These are phyloP conservation scores for Immersiella caudata DNA, from an alignment of 495 filamentous ascomycete genomes.

Conservation along the genomic window DNA sequence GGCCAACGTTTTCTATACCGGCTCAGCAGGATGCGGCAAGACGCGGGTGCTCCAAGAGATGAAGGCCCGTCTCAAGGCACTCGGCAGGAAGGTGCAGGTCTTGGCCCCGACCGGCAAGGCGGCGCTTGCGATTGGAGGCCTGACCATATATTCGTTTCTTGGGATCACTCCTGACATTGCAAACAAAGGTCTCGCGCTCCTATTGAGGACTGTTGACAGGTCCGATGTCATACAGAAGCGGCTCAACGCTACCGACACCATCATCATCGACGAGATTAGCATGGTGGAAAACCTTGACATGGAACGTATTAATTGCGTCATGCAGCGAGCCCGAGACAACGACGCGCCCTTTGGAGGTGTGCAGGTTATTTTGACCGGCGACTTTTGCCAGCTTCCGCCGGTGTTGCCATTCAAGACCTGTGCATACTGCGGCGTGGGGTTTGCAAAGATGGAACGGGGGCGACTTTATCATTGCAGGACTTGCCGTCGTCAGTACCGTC, in stretches of 20 bases:
- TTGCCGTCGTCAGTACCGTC: conserved; percentile 33
- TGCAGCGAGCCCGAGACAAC: conserved; percentile 74
- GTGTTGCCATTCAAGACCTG: conserved; percentile 81
- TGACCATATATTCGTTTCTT: conserved; percentile 57
- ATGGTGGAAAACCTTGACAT: conserved; percentile 60
- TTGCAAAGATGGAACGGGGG: conserved; percentile 72
- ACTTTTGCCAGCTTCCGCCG: conserved; percentile 96
- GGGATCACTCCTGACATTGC: conserved; percentile 54
- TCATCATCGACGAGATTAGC: conserved; percentile 51
- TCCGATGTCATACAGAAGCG: no score
- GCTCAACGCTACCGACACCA: conserved; percentile 37
- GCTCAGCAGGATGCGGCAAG: conserved; percentile 63
- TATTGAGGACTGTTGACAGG: no score
- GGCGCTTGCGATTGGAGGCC: conserved; percentile 56
- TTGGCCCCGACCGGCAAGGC: conserved; percentile 60
- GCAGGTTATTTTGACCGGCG: conserved; percentile 89
- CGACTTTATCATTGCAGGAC: conserved; percentile 58
- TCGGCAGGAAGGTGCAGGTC: conserved; percentile 47
- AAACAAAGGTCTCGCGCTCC: no score
- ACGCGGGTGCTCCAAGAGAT: conserved; percentile 58
- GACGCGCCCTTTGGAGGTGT: conserved; percentile 83
- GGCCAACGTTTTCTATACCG: conserved; percentile 64
- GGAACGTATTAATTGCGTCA: conserved; percentile 53
- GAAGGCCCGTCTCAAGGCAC: conserved; percentile 37
- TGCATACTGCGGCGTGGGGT: conserved; percentile 63